phyloP scores from a whole-genome alignment of 129 eudicot species.

The sunflower (Helianthus annuus) region DNA sequence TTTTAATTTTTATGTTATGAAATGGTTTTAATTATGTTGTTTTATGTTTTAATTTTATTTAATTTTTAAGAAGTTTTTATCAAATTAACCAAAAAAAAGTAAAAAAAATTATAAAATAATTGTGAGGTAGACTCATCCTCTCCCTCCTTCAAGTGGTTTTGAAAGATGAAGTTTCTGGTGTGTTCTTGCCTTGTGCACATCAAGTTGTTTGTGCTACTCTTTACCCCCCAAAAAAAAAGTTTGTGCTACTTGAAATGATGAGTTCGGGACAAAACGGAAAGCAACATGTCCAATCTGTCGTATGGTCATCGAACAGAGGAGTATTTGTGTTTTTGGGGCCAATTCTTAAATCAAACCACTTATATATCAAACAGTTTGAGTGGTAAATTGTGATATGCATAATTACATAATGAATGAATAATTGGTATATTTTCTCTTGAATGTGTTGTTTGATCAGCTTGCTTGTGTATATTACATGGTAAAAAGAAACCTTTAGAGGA shows the following conservation, averaged over 20 bases:
- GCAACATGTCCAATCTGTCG: conserved; percentile 78
- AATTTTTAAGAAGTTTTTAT: too few species aligned
- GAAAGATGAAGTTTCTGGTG: conserved; percentile 94
- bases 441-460: conserved; percentile 11
- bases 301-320: conserved; percentile 74
- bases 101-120: too few species aligned
- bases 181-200: conserved; percentile 95
- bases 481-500: not conserved
- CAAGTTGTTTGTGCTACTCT: conserved; percentile 72
- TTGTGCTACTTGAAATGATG: conserved; percentile 78
- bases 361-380: not conserved
- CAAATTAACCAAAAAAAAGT: too few species aligned
- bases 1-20: too few species aligned
- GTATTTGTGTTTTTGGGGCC: conserved; percentile 80
- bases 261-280: conserved; percentile 68
- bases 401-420: not conserved
- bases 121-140: too few species aligned
- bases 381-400: conserved; percentile 26
- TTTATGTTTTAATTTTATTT: too few species aligned
- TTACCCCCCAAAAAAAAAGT: too few species aligned
- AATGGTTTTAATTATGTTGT: too few species aligned
- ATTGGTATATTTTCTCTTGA: conserved; percentile 15
- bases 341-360: conserved; percentile 31
- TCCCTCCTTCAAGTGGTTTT: not conserved
- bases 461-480: conserved; percentile 25